Base-by-base conservation (phyloP, 2,329 filamentous ascomycete genomes). In the Monosporascus sp. region DNA sequence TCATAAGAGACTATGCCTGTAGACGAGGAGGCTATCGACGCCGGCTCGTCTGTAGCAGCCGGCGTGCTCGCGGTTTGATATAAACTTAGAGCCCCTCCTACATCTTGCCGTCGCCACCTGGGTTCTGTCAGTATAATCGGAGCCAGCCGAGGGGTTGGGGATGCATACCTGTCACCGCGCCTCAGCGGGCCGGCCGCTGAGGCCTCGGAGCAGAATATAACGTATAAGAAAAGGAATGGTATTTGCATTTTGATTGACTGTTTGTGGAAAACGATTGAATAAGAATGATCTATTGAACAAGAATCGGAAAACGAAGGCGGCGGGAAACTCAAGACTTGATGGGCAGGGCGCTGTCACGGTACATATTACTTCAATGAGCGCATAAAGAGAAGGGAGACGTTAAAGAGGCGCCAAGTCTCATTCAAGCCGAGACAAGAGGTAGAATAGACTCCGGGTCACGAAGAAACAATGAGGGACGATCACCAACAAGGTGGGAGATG, bases 101-200 rank as follows among this genome's bases (percentile, higher is more conserved):
- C 43, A 26, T 58, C 58, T 53, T 60, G 52, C 49, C 56, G 60
- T 58, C 59, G 59, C 51, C 58, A 45, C 55, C 63, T 66, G 41
- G 37, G 48, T 35, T 7, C 40, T 56, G 57, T 68, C 55, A 68
- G 63, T 55, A 46, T 45, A 37, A 46, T 44, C 35, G 51, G 37
- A 20, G 37, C 37, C 15, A 9, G 22, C 46, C 26, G 48, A 20
- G 31, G 38, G 14, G 35, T 37, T 22, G 49, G 15, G 49, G 51
- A 43, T 44, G 60, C 63, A 28, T 65, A 66, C 65, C 61, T 60
- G 17, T 58, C 58, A 48, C 58, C 57, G 38, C 58, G 57, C 59
- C 61, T 65, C 61, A 66, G 56, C 62, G 65, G 64, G 53, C 65
- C 65, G 45, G 66, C 66, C 64, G 64, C 65, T 51, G 60, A 65